These are phyloP conservation scores for Fusarium penzigii DNA, from an alignment of 2,329 filamentous ascomycete species.

Conservation along the genomic window DNA sequence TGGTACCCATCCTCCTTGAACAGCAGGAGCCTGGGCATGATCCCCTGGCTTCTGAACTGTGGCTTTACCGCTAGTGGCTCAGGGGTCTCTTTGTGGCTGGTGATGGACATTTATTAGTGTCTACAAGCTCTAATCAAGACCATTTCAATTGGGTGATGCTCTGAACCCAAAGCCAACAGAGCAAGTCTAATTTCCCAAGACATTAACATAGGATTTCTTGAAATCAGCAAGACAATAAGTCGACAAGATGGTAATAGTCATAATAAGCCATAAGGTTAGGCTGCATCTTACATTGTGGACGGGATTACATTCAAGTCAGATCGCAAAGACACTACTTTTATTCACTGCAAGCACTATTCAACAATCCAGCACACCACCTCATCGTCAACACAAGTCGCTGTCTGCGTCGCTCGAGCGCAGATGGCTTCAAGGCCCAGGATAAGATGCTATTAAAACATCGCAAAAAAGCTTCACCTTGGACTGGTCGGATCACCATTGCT, in stretches of 20 bases:
- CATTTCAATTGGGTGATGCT: no score
- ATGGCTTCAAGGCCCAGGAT: background rate
- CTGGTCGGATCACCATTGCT: constrained; percentile 55
- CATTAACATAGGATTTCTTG: no score
- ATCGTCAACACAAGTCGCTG: constrained; percentile 16
- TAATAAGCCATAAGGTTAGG: no score
- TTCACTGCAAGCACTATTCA: constrained; percentile 29
- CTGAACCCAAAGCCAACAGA: no score
- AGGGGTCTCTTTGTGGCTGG: background rate
- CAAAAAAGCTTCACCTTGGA: constrained; percentile 30
- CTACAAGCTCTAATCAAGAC: no score
- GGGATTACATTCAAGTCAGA: background rate
- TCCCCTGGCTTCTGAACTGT: constrained; percentile 12
- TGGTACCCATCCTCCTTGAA: constrained; percentile 10
- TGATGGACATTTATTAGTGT: background rate
- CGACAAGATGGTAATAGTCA: no score
- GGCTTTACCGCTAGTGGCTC: constrained; percentile 9
- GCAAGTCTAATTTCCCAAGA: no score
- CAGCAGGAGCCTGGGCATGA: constrained; percentile 1
- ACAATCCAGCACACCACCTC: constrained; percentile 17
- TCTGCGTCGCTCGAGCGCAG: constrained; percentile 3
- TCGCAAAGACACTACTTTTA: constrained; percentile 33
- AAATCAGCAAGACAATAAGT: background rate
- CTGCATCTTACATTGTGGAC: no score
- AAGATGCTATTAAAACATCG: background rate